Base-by-base conservation (phyloP, 2,329 filamentous ascomycete genomes). In the Sporothrix mexicana region DNA sequence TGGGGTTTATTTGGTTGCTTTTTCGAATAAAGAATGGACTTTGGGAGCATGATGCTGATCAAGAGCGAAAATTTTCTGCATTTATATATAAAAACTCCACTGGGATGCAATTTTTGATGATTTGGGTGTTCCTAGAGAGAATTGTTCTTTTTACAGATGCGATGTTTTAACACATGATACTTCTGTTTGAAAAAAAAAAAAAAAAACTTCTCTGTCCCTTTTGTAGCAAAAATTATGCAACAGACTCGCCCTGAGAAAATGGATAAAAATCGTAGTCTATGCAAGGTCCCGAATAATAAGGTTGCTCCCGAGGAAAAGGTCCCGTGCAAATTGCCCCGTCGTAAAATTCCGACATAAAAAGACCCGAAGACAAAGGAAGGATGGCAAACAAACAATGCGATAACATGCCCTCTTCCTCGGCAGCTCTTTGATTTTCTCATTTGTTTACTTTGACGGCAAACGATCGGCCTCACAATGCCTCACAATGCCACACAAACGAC, bases 381-480 rank as follows among this genome's bases (percentile, higher is more conserved):
- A 17, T 3, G 30, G 12, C 17, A 30, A 36, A 36, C 41, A 43
- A 62, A 20, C 30, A 20, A 62, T 10, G 43, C 59, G 20, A 57
- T 8, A 9, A 30, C 23, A 6, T 43, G 17, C 9, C 9, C 20
- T 62, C 43, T 36, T 62, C 20, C 70, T 45, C 41, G 15, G 2
- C 59, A 12, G 47, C n/a, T 47, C 20, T 59, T 43, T 15, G 23
- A 23, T 43, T 66, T 66, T 20, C 1, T 62, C 17, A n/a, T 64
- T 64, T 64, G 36, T 49, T 67, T 49, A 67, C 62, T 49, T n/a
- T 15, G 6, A 8, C 45, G 15, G 36, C 20, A 25, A 7, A 23
- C 30, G 64, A 67, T 51, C 64, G 45, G 20, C 45, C 45, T 67
- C 64, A 36, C 64, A 51, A 17, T 67, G 20, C 45, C 45, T 67